Conservation (phyloP, 2,329 filamentous ascomycete species). For the Dothideomycetes sp. region DNA sequence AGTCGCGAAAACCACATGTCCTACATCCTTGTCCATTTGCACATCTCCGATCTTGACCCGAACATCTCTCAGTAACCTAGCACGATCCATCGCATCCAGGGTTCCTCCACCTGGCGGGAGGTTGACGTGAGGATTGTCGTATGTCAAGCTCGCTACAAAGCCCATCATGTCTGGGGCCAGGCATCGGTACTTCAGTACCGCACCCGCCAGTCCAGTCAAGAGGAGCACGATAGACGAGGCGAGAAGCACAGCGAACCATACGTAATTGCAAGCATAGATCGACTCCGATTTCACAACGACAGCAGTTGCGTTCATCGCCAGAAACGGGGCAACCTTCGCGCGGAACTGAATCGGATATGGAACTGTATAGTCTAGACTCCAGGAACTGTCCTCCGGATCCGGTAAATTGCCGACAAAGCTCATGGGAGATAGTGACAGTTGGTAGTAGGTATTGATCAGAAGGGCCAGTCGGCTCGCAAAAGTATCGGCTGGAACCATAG, state of each 20-base stretch:
- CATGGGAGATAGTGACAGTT: slow-evolving; percentile 16
- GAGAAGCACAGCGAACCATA: slow-evolving; percentile 20
- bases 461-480: slow-evolving; percentile 17
- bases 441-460: slow-evolving; percentile 22
- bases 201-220: slow-evolving; percentile 11
- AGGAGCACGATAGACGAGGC: slow-evolving; percentile 14
- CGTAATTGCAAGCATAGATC: slow-evolving; percentile 19
- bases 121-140: slow-evolving; percentile 22
- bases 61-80: slow-evolving; percentile 22
- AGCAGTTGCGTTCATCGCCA: slow-evolving; percentile 18
- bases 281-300: slow-evolving; percentile 9
- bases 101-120: slow-evolving; percentile 20
- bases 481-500: not conserved
- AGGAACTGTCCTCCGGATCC: not conserved
- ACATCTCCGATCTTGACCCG: slow-evolving; percentile 23
- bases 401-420: slow-evolving; percentile 18
- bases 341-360: not conserved
- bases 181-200: slow-evolving; percentile 18
- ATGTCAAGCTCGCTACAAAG: slow-evolving; percentile 26
- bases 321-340: slow-evolving; percentile 11
- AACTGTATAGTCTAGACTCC: not conserved
- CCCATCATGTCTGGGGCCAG: slow-evolving; percentile 25
- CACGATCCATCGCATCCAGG: slow-evolving; percentile 23
- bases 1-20: slow-evolving; percentile 24
- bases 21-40: slow-evolving; percentile 16